Evolutionary conservation across 2,329 filamentous ascomycete genomes (phyloP), one percentile per base, ranked within the genome.

Genomic region (Fusarium torreyae): DNA sequence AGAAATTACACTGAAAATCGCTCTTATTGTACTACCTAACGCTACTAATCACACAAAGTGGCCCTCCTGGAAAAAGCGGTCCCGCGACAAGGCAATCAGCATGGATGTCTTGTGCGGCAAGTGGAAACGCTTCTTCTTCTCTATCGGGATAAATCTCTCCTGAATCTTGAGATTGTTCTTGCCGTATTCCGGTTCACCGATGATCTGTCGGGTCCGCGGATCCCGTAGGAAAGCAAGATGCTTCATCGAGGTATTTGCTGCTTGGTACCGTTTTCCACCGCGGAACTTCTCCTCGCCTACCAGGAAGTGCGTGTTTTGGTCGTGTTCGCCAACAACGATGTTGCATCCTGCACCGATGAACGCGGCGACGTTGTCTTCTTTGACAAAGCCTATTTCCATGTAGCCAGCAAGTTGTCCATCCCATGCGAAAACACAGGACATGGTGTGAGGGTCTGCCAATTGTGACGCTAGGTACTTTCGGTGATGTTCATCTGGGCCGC

Each of bases 391-490:
- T 28, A 76, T 50, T 51, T 76, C 74, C 38, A 60, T 75, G 59
- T 76, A 76, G 3, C 74, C 74, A 1, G 74, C 74, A 3, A 76
- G 50, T 18, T 76, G 56, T 1, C 71, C 74, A 24, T 76, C 74
- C 74, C 74, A 76, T 51, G 70, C 66, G 36, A 76, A 76, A n/a
- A 76, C 40, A 40, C 74, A 76, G 1, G 74, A 75, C 74, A 76
- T 76, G 26, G 60, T 72, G 48, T 76, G 74, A 4, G 71, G 60
- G 17, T 76, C 73, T 1, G 69, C 68, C 7, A 76, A 58, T 40
- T 76, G 74, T 17, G 38, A 53, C 1, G 74, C 63, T 14, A 76
- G 61, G 49, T 76, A 76, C 10, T 48, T 53, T 9, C 71, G 66
- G 57, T 76, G 74, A 38, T 76, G 73, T 26, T 76, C 73, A 26